A percentile compares a stretch with the other conserved stretches of the same genome.
phyloP scores from a whole-genome alignment of 805 yeast species.

The Wickerhamomyces chaumierensis region DNA sequence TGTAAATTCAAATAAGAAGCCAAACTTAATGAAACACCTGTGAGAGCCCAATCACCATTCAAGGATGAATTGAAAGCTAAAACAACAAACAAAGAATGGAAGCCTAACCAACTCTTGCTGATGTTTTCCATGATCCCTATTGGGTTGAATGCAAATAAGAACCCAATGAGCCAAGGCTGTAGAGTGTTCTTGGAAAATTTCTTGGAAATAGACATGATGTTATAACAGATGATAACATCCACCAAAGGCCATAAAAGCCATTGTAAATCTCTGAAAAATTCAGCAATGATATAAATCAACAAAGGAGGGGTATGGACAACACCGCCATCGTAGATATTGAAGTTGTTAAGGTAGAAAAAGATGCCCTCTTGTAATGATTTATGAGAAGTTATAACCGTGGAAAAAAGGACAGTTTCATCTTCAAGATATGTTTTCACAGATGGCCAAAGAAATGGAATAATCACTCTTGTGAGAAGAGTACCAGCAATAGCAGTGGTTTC shows the following conservation, averaged over 20 bases:
- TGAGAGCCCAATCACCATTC: constrained; percentile 23
- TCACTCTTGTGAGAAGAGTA: constrained; percentile 10
- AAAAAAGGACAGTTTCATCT: constrained; percentile 37
- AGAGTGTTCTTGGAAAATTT: constrained; percentile 9
- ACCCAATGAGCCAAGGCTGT: constrained; percentile 37
- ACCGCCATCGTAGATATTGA: constrained; percentile 74
- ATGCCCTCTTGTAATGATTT: constrained; percentile 57
- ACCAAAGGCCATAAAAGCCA: constrained; percentile 40
- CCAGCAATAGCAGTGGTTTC: neutral
- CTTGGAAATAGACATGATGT: constrained; percentile 40
- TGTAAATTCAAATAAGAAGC: constrained; percentile 56
- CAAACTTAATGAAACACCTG: constrained; percentile 44
- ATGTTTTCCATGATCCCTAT: constrained; percentile 56
- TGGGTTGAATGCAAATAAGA: constrained; percentile 74
- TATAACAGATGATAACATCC: constrained; percentile 48
- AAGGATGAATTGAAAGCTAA: constrained; percentile 35
- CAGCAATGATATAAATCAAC: constrained; percentile 37
- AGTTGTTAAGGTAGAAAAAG: constrained; percentile 41
- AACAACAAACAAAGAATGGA: constrained; percentile 49
- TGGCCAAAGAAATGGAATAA: constrained; percentile 10
- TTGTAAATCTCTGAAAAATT: constrained; percentile 10
- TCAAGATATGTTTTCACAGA: constrained; percentile 10
- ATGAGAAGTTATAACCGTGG: constrained; percentile 68
- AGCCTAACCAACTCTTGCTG: constrained; percentile 53
- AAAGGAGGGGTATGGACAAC: constrained; percentile 81